These are phyloP conservation scores for Penicillium coffeae DNA, from an alignment of 495 filamentous ascomycete genomes.

Conservation along the genomic window DNA sequence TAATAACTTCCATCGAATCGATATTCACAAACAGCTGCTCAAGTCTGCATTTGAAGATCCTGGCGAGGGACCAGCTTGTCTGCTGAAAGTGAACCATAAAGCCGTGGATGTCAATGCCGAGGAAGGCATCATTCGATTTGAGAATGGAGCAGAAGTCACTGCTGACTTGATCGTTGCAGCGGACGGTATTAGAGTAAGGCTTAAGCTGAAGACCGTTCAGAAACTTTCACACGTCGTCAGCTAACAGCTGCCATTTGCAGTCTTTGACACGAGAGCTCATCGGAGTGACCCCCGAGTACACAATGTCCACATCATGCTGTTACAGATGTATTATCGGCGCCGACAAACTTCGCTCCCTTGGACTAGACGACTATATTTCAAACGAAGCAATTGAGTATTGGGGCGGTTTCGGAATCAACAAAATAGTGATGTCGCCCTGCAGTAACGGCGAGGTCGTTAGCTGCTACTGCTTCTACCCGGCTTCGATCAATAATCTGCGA, in stretches of 20 bases:
- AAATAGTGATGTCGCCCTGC: slow-evolving; percentile 31
- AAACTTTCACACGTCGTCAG: no score
- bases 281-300: slow-evolving; percentile 22
- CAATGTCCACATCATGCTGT: slow-evolving; percentile 28
- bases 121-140: slow-evolving; percentile 18
- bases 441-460: slow-evolving; percentile 25
- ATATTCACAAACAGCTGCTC: slow-evolving; percentile 27
- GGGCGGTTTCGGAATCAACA: slow-evolving; percentile 31
- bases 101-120: slow-evolving; percentile 16
- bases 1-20: slow-evolving; percentile 31
- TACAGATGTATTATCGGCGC: slow-evolving; percentile 29
- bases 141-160: slow-evolving; percentile 14
- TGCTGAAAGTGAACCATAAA: slow-evolving; percentile 25
- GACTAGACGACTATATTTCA: slow-evolving; percentile 20
- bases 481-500: slow-evolving; percentile 18
- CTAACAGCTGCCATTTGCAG: no score
- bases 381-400: slow-evolving; percentile 33
- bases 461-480: slow-evolving; percentile 28
- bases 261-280: slow-evolving; percentile 16
- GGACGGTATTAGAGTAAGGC: slow-evolving; percentile 26
- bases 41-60: slow-evolving; percentile 21
- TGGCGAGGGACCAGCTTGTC: slow-evolving; percentile 17
- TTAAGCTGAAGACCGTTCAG: no score
- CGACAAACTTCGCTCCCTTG: slow-evolving; percentile 23
- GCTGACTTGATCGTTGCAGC: slow-evolving; percentile 27